Evolutionary conservation across 805 yeast genomes (phyloP), one percentile per base, ranked within the genome.

Genomic region (Yarrowia bubula): DNA sequence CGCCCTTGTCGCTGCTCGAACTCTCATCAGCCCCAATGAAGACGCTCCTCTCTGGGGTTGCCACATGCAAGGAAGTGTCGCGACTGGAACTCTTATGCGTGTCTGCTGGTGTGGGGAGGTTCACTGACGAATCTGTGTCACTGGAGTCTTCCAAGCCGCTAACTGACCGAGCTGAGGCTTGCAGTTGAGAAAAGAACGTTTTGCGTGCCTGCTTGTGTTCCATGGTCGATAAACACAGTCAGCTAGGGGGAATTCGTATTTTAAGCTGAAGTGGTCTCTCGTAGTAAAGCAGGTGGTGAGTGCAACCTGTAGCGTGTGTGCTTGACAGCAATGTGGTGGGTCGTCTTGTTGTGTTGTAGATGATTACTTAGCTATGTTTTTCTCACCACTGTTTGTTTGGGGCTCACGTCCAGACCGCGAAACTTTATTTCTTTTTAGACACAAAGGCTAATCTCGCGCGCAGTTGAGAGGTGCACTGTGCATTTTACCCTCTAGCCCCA

Each of bases 21-120:
- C 42, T 35, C 6, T 41, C 47, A 11, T 41, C 47, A 41, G 61
- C 61, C 61, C 61, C 61, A 55, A 55, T 17, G 17, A 55, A 55
- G 14, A n/a, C 61, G 13, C 61, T 55, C 31, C 61, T 15, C 31
- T 55, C 47, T 18, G 61, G 61, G 61, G 61, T 55, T 15, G 47
- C 47, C 31, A 41, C 47, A 55, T 15, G 47, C 38, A 15, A 28
- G 15, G 61, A 55, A 15, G n/a, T 31, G 61, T 55, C 61, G 15
- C 22, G 39, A 18, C 14, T 51, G 18, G 14, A 5, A n/a, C 8
- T 35, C 15, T 11, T 18, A 37, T n/a, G 8, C 18, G 18, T 4
- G n/a, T 14, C 38, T n/a, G 22, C 32, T 38, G n/a, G 35, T 18
- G 15, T 10, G 28, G 28, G 28, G 28, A 22, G 28, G 5, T 5